Evolutionary conservation across 2,329 filamentous ascomycete genomes (phyloP).

Genomic region (Fusarium metavorans): DNA sequence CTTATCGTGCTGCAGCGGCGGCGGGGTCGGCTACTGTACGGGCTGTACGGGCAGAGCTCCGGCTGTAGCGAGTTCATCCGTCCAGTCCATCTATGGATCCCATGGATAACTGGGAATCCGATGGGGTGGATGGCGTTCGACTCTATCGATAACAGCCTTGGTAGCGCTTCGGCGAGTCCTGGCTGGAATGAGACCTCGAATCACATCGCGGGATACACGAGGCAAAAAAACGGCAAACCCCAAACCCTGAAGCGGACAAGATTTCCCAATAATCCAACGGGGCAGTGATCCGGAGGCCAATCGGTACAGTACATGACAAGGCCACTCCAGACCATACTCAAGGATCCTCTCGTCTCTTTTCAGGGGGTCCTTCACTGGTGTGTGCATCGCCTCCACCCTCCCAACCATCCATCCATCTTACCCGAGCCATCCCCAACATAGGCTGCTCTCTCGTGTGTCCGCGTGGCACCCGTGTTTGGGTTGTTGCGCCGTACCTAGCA

Average conservation of each 20-base stretch:
- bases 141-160: conserved; percentile 19
- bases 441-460: conserved; percentile 29
- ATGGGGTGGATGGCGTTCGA: not conserved
- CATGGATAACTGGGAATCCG: not conserved
- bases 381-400: conserved; percentile 17
- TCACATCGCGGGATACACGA: conserved; percentile 29
- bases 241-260: conserved; percentile 19
- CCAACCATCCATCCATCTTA: conserved; percentile 28
- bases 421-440: conserved; percentile 30
- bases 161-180: conserved; percentile 29
- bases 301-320: not conserved
- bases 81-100: not conserved
- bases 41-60: not conserved
- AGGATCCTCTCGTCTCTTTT: conserved; percentile 24
- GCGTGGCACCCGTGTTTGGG: conserved; percentile 34
- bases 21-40: conserved; percentile 25
- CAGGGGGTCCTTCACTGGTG: conserved; percentile 31
- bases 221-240: conserved; percentile 4
- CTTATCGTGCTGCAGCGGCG: conserved; percentile 29
- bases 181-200: conserved; percentile 32
- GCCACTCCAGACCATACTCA: not conserved
- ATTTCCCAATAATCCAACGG: conserved; percentile 29
- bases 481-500: not conserved
- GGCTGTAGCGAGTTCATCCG: conserved; percentile 5
- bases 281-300: conserved; percentile 32